These are phyloP conservation scores for Tolypocladium nubicola DNA, from an alignment of 2,329 filamentous ascomycete genomes.

Conservation along the genomic window DNA sequence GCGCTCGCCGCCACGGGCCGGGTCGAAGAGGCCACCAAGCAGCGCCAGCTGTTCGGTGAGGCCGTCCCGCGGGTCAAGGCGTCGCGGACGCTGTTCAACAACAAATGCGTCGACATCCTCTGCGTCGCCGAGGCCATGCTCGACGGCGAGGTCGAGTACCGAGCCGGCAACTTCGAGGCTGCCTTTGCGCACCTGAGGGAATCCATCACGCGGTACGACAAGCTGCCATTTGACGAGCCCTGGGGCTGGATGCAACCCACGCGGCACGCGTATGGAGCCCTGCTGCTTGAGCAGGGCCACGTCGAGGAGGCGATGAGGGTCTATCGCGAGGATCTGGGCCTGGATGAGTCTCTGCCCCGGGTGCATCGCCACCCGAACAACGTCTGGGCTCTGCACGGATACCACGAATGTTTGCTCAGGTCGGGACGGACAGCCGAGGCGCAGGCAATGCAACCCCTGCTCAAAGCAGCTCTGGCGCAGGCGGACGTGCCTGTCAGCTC, in stretches of 20 bases:
- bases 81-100: slow-evolving; percentile 41
- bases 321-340: slow-evolving; percentile 51
- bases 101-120: slow-evolving; percentile 44
- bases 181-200: slow-evolving; percentile 50
- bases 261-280: slow-evolving; percentile 58
- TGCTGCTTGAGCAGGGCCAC: slow-evolving; percentile 56
- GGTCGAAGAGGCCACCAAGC: slow-evolving; percentile 40
- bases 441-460: slow-evolving; percentile 22
- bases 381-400: slow-evolving; percentile 65
- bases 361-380: slow-evolving; percentile 60
- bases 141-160: slow-evolving; percentile 64
- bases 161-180: slow-evolving; percentile 41
- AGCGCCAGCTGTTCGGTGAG: slow-evolving; percentile 39
- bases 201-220: slow-evolving; percentile 50
- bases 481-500: slow-evolving; percentile 48
- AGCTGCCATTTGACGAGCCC: slow-evolving; percentile 60
- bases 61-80: slow-evolving; percentile 41
- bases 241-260: slow-evolving; percentile 75
- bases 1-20: slow-evolving; percentile 50
- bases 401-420: slow-evolving; percentile 55
- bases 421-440: slow-evolving; percentile 32
- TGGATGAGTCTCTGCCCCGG: slow-evolving; percentile 49
- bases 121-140: slow-evolving; percentile 56
- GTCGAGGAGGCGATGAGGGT: slow-evolving; percentile 43
- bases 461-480: slow-evolving; percentile 39